Conservation (phyloP, 148 eudicot genomes). For the Dianthus caryophyllus region DNA sequence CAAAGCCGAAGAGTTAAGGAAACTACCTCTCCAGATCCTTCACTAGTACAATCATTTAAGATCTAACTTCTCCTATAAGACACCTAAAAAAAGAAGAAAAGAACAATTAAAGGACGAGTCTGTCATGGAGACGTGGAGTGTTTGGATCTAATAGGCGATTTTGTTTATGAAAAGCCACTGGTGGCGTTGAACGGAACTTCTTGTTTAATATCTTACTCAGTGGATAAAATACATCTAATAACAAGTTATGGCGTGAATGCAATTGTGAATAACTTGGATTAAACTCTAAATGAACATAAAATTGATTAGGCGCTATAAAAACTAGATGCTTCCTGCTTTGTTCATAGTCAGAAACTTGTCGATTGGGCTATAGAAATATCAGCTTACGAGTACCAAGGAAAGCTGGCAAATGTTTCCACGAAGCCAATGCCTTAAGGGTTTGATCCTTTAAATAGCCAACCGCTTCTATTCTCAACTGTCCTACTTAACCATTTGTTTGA, state of each 20-base stretch:
- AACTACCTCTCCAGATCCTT: neutral
- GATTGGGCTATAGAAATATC: slow-evolving; percentile 30
- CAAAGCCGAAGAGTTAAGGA: neutral
- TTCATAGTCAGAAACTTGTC: slow-evolving; percentile 27
- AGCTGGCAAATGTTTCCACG: slow-evolving; percentile 17
- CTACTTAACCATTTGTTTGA: too few species aligned
- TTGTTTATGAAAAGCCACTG: slow-evolving; percentile 18
- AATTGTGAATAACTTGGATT: slow-evolving; percentile 25
- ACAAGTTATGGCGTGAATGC: slow-evolving; percentile 21
- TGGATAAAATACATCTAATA: slow-evolving; percentile 18
- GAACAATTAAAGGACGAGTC: neutral
- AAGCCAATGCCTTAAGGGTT: slow-evolving; percentile 24
- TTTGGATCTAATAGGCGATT: slow-evolving; percentile 9
- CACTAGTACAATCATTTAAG: neutral
- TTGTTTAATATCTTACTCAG: slow-evolving; percentile 26
- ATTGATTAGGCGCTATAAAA: slow-evolving; percentile 25
- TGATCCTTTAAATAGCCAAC: neutral
- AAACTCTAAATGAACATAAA: slow-evolving; percentile 23
- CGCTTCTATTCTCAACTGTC: too few species aligned
- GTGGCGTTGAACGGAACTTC: slow-evolving; percentile 26
- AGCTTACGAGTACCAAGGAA: slow-evolving; percentile 33
- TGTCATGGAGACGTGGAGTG: neutral
- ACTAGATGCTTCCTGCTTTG: slow-evolving; percentile 28
- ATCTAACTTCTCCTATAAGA: neutral
- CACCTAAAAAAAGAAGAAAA: neutral